Percentiles rank a stretch among this genome's conserved stretches.
Evolutionary conservation across 176 grass and related monocot species (phyloP).

Genomic region (Canna indica): DNA sequence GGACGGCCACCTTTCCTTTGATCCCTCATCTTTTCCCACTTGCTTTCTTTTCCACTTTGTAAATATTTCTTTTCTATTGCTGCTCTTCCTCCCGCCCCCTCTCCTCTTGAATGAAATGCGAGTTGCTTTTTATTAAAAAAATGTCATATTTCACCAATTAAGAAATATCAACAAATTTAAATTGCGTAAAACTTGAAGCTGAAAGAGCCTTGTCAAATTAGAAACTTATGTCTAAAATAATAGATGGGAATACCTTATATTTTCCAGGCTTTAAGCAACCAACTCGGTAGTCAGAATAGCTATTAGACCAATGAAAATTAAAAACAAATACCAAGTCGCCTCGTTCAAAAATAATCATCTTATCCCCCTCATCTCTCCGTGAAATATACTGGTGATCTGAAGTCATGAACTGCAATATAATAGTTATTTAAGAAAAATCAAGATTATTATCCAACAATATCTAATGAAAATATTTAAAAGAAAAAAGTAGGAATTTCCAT

Average conservation of each 20-base stretch:
- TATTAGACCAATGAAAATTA: conserved; percentile 92
- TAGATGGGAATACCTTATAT: conserved; percentile 48
- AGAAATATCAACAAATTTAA: not conserved
- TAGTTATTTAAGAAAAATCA: not conserved
- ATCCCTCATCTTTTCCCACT: no score
- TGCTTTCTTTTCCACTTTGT: no score
- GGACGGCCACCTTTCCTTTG: no score
- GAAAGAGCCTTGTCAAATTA: no score
- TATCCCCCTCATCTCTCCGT: conserved; percentile 80
- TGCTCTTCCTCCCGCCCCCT: no score
- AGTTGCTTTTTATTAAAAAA: no score
- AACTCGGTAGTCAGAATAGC: conserved; percentile 77
- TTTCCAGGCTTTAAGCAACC: conserved; percentile 68
- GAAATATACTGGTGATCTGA: conserved; percentile 87
- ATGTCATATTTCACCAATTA: not conserved
- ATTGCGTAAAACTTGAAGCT: not conserved
- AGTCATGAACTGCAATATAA: conserved; percentile 85
- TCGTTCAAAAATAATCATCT: conserved; percentile 74
- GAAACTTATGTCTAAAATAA: not conserved
- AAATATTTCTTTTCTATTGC: no score
- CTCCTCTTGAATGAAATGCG: no score
- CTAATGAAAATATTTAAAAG: not conserved
- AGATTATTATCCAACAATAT: not conserved
- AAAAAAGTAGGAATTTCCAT: not conserved
- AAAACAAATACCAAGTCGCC: conserved; percentile 86